Conservation (phyloP, 108 stramenopile species). For the Schizochytrium sp. region DNA sequence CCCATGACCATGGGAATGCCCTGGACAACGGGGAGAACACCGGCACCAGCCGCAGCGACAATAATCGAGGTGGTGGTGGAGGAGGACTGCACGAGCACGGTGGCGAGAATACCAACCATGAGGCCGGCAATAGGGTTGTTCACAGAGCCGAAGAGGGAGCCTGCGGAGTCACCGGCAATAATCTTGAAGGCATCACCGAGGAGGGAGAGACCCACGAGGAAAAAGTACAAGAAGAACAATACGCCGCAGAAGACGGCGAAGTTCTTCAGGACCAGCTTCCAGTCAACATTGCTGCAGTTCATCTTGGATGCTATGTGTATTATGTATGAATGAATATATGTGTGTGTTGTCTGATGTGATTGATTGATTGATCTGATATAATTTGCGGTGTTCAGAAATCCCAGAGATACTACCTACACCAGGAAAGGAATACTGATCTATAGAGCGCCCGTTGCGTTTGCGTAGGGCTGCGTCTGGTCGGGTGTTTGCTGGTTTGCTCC, state of each 20-base stretch:
- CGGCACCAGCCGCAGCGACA: slow-evolving; percentile 84
- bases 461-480: too few relatives aligned
- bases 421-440: too few relatives aligned
- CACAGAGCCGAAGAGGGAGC: slow-evolving; percentile 81
- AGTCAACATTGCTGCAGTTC: slow-evolving; percentile 69
- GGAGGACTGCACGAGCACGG: slow-evolving; percentile 87
- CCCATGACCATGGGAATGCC: slow-evolving; percentile 92
- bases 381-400: too few relatives aligned
- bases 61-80: slow-evolving; percentile 89
- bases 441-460: too few relatives aligned
- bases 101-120: slow-evolving; percentile 85
- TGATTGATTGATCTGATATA: not conserved
- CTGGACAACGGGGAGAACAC: slow-evolving; percentile 76
- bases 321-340: not conserved
- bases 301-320: not conserved
- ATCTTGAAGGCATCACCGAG: slow-evolving; percentile 86
- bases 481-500: too few relatives aligned
- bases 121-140: slow-evolving; percentile 87
- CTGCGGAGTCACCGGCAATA: slow-evolving; percentile 84
- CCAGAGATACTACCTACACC: too few relatives aligned
- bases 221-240: slow-evolving; percentile 88
- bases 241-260: slow-evolving; percentile 73
- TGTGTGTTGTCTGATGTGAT: not conserved
- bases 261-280: slow-evolving; percentile 77
- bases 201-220: slow-evolving; percentile 85